Evolutionary conservation across 768 basidiomycete genomes (phyloP).

Genomic region (Lactarius sp.): DNA sequence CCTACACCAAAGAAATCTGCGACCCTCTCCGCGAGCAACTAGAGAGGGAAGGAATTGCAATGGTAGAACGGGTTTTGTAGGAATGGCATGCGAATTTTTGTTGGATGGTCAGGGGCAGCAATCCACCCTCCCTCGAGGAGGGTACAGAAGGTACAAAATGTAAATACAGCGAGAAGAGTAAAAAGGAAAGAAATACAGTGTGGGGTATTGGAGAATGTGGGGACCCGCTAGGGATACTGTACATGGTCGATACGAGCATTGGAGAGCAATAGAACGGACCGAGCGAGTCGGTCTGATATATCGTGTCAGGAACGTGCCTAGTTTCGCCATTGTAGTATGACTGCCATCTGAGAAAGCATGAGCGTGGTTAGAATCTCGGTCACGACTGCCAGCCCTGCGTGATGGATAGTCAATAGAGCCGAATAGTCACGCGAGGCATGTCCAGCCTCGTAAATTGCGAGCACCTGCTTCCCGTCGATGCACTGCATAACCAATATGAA

Average conservation of each 20-base stretch:
- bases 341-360: slow-evolving; percentile 66
- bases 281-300: background rate
- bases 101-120: background rate
- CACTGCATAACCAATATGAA: slow-evolving; percentile 37
- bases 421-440: slow-evolving; percentile 51
- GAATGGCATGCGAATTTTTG: background rate
- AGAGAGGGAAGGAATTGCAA: slow-evolving; percentile 70
- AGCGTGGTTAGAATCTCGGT: slow-evolving; percentile 79
- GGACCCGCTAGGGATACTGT: slow-evolving; percentile 13
- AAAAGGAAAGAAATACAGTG: slow-evolving; percentile 10
- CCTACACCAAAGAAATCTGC: slow-evolving; percentile 83
- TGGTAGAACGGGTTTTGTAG: slow-evolving; percentile 66
- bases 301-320: slow-evolving; percentile 1
- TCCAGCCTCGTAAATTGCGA: slow-evolving; percentile 67
- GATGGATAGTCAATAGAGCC: slow-evolving; percentile 56
- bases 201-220: background rate
- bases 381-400: slow-evolving; percentile 53
- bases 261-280: background rate
- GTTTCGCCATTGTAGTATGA: slow-evolving; percentile 49
- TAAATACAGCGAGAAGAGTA: background rate
- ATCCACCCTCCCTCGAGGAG: background rate
- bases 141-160: background rate
- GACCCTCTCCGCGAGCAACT: slow-evolving; percentile 62
- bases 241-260: background rate
- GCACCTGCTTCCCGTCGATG: slow-evolving; percentile 48